Conservation (phyloP, 2,329 filamentous ascomycete species). For the Penicillium occitanis region DNA sequence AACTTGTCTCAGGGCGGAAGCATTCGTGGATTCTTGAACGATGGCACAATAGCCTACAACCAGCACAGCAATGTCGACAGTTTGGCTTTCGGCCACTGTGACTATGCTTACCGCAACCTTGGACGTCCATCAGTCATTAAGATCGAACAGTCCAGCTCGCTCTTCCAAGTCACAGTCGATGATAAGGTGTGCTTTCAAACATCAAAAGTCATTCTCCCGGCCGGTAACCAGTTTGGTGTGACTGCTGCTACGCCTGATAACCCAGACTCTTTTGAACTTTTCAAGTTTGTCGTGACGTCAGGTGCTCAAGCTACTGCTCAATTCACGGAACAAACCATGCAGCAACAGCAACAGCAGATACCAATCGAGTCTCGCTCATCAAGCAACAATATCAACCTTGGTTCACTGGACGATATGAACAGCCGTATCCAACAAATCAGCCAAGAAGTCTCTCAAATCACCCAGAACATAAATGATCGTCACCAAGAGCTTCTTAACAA, state of each 20-base stretch:
- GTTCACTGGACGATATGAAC: constrained; percentile 83
- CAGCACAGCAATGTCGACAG: constrained; percentile 74
- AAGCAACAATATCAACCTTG: constrained; percentile 40
- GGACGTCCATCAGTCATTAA: constrained; percentile 79
- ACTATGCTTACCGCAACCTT: constrained; percentile 86
- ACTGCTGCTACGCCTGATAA: constrained; percentile 86
- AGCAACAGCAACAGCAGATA: constrained; percentile 31
- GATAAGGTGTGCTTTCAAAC: constrained; percentile 79
- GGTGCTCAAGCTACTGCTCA: constrained; percentile 32
- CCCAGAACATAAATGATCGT: constrained; percentile 53
- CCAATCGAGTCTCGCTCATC: constrained; percentile 37
- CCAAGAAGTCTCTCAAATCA: constrained; percentile 56
- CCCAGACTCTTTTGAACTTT: constrained; percentile 91
- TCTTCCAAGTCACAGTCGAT: constrained; percentile 79
- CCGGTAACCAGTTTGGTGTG: constrained; percentile 81
- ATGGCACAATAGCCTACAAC: constrained; percentile 78
- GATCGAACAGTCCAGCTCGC: constrained; percentile 63
- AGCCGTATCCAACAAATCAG: constrained; percentile 69
- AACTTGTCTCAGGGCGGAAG: constrained; percentile 61
- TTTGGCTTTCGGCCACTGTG: constrained; percentile 90
- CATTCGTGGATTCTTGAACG: constrained; percentile 90
- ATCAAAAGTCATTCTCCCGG: constrained; percentile 70
- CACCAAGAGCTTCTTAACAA: constrained; percentile 52
- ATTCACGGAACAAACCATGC: constrained; percentile 33
- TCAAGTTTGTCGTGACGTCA: constrained; percentile 70